These are phyloP conservation scores for Vitis rupestris DNA, from an alignment of 164 flowering plant genomes.

Conservation along the genomic window DNA sequence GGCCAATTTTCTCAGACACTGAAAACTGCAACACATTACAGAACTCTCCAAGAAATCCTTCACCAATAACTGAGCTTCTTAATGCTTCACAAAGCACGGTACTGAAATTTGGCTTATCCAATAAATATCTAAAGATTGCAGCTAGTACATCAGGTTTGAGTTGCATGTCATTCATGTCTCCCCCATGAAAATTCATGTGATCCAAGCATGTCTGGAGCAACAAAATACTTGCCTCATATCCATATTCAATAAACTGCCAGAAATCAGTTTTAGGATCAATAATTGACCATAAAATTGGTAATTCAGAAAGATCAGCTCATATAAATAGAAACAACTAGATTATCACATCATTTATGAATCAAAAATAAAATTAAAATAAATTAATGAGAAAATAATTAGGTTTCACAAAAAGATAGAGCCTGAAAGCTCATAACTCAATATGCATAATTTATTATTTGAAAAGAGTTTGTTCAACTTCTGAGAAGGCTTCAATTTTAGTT, in stretches of 20 bases:
- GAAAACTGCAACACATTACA: constrained; percentile 59
- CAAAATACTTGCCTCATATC: constrained; percentile 67
- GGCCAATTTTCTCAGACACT: constrained; percentile 61
- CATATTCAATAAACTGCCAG: constrained; percentile 66
- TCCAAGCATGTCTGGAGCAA: constrained; percentile 67
- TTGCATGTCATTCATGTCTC: constrained; percentile 39
- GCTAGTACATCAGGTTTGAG: constrained; percentile 37
- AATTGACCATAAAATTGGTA: no score
- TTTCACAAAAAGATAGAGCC: no score
- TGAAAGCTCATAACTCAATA: no score
- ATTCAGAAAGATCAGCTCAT: no score
- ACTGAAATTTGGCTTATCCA: constrained; percentile 67
- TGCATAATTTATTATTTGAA: no score
- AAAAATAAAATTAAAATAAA: no score
- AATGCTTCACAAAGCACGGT: constrained; percentile 64
- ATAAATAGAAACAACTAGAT: no score
- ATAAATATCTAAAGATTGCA: constrained; percentile 45
- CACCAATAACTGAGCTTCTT: constrained; percentile 32
- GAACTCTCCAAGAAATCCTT: constrained; percentile 53
- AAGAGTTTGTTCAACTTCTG: no score
- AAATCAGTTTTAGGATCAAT: not conserved
- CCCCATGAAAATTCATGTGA: constrained; percentile 30
- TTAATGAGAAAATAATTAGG: no score
- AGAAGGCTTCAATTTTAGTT: no score
- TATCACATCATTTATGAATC: no score